Evolutionary conservation across 2,329 filamentous ascomycete genomes (phyloP).

Genomic region (Aspergillus sojae): DNA sequence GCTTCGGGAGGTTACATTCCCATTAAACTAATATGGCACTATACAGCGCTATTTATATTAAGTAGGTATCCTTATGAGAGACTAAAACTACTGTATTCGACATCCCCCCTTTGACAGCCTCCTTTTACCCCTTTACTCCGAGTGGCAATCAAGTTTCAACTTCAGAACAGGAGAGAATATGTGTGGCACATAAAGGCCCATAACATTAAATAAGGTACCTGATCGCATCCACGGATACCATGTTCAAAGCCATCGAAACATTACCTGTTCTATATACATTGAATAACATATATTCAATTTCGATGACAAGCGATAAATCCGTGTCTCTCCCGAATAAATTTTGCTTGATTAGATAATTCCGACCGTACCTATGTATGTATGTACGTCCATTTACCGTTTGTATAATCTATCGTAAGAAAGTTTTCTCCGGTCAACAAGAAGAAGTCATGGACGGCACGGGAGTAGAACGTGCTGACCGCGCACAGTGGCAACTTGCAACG

Average conservation of each 20-base stretch:
- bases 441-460: not conserved
- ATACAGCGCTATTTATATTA: constrained; percentile 5
- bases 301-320: too few relatives aligned
- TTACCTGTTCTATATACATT: not conserved
- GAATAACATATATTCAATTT: too few relatives aligned
- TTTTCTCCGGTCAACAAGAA: not conserved
- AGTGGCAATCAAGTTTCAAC: not conserved
- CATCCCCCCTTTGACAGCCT: not conserved
- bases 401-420: not conserved
- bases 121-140: not conserved
- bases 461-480: not conserved
- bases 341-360: too few relatives aligned
- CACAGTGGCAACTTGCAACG: constrained; percentile 3
- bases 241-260: not conserved
- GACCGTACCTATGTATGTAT: too few relatives aligned
- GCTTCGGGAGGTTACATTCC: not conserved
- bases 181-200: not conserved
- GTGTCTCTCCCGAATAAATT: too few relatives aligned
- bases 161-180: not conserved
- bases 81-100: not conserved
- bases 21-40: not conserved
- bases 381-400: too few relatives aligned
- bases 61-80: not conserved
- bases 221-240: not conserved
- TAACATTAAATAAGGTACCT: not conserved